These are phyloP conservation scores for Colletotrichum gigasporum DNA, from an alignment of 2,329 filamentous ascomycete species.

Conservation along the genomic window DNA sequence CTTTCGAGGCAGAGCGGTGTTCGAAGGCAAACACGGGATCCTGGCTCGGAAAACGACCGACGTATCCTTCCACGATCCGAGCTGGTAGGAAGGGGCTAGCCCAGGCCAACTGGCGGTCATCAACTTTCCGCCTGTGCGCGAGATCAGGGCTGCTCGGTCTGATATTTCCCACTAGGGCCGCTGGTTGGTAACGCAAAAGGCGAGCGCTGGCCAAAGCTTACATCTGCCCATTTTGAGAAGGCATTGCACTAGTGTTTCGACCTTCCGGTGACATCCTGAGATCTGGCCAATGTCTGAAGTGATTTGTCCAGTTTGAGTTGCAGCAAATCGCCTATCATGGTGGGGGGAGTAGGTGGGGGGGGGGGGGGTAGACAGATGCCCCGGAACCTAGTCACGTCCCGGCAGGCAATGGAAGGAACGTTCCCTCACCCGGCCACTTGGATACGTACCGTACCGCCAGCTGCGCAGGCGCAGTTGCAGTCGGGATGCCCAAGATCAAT, in stretches of 20 bases:
- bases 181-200: slow-evolving; percentile 7
- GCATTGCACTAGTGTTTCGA: slow-evolving; percentile 30
- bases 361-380: slow-evolving; percentile 9
- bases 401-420: slow-evolving; percentile 26
- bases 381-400: slow-evolving; percentile 12
- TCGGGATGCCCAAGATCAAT: slow-evolving; percentile 11
- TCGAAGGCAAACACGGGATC: slow-evolving; percentile 22
- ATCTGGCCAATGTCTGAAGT: slow-evolving; percentile 20
- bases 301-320: slow-evolving; percentile 27
- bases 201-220: slow-evolving; percentile 28
- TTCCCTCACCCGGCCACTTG: slow-evolving; percentile 1
- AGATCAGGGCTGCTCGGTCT: slow-evolving; percentile 12
- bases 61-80: background rate
- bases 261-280: slow-evolving; percentile 24
- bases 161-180: slow-evolving; percentile 20
- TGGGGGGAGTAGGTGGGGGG: background rate
- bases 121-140: background rate
- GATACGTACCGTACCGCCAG: slow-evolving; percentile 30
- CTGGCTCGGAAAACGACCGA: slow-evolving; percentile 16
- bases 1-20: slow-evolving; percentile 8
- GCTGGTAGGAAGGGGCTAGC: slow-evolving; percentile 1
- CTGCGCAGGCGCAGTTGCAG: background rate
- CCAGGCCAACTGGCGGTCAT: slow-evolving; percentile 18
- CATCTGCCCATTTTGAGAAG: slow-evolving; percentile 19
- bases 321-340: slow-evolving; percentile 20